These are phyloP conservation scores for Antitrichia curtipendula DNA, from an alignment of 225 moss, liverwort and hornwort genomes.

Conservation along the genomic window DNA sequence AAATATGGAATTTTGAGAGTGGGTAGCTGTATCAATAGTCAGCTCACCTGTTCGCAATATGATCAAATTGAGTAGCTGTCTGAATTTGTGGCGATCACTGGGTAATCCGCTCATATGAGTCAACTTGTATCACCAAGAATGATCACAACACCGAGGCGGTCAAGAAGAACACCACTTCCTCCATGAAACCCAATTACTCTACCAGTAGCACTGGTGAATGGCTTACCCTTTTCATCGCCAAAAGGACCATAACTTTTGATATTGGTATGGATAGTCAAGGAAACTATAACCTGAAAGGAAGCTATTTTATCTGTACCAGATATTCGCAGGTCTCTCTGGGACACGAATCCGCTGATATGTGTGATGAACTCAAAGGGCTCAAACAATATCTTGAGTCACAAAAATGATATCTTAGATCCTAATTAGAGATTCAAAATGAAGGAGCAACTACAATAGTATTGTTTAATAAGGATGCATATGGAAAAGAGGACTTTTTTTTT, in stretches of 20 bases:
- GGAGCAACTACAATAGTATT: neutral
- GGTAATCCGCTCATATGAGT: neutral
- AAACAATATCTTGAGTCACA: neutral
- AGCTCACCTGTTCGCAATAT: neutral
- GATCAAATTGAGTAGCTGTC: neutral
- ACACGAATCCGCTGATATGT: neutral
- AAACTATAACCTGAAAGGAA: fast-evolving
- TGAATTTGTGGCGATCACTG: neutral
- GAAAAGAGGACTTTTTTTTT: neutral
- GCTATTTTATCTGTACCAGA: neutral
- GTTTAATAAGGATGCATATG: too few relatives aligned
- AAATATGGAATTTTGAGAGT: neutral
- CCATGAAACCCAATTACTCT: neutral
- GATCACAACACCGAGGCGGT: neutral
- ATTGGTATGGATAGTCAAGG: neutral
- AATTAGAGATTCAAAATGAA: neutral
- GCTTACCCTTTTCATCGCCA: neutral
- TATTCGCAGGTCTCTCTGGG: fast-evolving
- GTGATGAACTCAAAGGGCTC: neutral
- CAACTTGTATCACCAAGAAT: neutral
- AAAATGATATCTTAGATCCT: neutral
- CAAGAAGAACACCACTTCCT: fast-evolving
- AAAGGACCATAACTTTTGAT: neutral
- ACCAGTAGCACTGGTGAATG: fast-evolving
- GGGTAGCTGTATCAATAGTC: neutral